phyloP scores from a whole-genome alignment of 805 yeast species.

The Wickerhamomyces strasburgensis region DNA sequence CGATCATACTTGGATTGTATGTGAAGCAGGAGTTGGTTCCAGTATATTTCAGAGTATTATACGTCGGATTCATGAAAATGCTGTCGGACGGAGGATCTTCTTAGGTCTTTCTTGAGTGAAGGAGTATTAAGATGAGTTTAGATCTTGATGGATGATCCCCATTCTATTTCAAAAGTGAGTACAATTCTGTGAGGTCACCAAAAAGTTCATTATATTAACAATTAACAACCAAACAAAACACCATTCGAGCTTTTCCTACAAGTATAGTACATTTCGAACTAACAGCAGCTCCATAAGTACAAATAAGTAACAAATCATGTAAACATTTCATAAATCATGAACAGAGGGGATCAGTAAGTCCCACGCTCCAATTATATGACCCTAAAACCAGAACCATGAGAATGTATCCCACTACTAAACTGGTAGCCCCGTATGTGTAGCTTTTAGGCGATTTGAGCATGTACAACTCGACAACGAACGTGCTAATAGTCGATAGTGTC shows the following conservation, averaged over 20 bases:
- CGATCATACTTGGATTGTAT: background rate
- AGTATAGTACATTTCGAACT: slow-evolving; percentile 2
- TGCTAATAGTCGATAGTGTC: slow-evolving; percentile 66
- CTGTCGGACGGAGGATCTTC: background rate
- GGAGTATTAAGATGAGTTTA: slow-evolving; percentile 5
- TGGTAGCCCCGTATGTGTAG: slow-evolving; percentile 45
- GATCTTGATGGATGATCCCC: slow-evolving; percentile 14
- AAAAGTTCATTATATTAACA: no score
- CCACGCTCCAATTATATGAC: slow-evolving; percentile 63
- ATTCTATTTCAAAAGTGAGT: no score
- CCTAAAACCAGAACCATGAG: slow-evolving; percentile 61
- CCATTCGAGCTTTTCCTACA: slow-evolving; percentile 4
- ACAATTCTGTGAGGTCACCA: no score
- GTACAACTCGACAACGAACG: slow-evolving; percentile 66
- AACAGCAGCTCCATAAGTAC: background rate
- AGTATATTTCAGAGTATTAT: slow-evolving; percentile 16
- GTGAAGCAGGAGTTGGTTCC: slow-evolving; percentile 18
- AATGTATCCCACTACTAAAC: slow-evolving; percentile 44
- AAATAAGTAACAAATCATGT: background rate
- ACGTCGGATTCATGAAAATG: slow-evolving; percentile 21
- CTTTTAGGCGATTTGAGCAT: slow-evolving; percentile 32
- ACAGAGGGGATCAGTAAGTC: slow-evolving; percentile 29
- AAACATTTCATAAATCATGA: slow-evolving; percentile 3
- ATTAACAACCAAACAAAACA: no score
- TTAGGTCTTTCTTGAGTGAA: background rate